Conservation (phyloP, 495 filamentous ascomycete species). For the Alectoria sarmentosa region DNA sequence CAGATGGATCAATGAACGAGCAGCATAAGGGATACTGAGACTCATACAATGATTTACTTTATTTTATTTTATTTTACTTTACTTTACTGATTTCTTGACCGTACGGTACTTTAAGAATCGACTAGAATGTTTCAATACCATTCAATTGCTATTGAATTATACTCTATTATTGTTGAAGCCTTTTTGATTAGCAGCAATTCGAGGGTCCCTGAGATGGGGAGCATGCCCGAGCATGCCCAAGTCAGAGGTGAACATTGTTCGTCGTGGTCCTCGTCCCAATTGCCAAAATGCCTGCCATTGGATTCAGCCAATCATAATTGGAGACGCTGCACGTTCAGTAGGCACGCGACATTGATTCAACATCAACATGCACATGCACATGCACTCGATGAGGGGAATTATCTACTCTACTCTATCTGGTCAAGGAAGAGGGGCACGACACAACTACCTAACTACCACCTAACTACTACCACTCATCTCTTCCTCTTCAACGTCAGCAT, state of each 20-base stretch:
- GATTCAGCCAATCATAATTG: not conserved
- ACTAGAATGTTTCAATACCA: no score
- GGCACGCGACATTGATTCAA: slow-evolving; percentile 6
- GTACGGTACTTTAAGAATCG: no score
- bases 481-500: not conserved
- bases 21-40: no score
- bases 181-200: not conserved
- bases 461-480: not conserved
- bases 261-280: not conserved
- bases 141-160: no score
- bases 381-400: no score
- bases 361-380: not conserved
- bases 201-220: not conserved
- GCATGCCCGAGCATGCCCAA: not conserved
- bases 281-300: not conserved
- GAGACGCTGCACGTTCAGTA: slow-evolving; percentile 1
- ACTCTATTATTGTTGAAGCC: no score
- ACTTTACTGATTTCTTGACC: no score
- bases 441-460: not conserved
- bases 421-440: slow-evolving; percentile 1
- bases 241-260: not conserved
- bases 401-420: no score
- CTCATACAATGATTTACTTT: no score
- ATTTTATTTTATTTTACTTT: no score
- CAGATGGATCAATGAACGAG: no score